Percentiles rank a stretch among this genome's conserved stretches.
These are phyloP conservation scores for Fusarium illudens DNA, from an alignment of 2,329 filamentous ascomycete species.

Conservation along the genomic window DNA sequence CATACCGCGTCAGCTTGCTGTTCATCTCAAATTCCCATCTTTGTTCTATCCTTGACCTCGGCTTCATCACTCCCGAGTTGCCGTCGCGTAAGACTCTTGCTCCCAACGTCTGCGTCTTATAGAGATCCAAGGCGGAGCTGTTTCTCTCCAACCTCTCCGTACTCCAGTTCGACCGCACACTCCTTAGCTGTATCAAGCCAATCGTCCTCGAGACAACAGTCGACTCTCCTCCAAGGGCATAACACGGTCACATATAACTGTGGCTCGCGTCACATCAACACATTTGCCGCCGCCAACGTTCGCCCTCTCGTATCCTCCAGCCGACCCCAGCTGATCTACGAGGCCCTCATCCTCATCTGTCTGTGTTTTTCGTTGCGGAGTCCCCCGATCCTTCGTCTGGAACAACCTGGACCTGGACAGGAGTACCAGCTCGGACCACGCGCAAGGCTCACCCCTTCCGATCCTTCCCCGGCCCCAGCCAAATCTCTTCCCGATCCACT, in stretches of 20 bases:
- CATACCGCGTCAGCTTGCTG: neutral
- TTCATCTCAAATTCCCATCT: constrained; percentile 5
- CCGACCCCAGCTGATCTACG: neutral
- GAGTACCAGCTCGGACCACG: constrained; percentile 17
- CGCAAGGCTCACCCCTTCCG: constrained; percentile 13
- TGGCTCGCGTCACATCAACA: neutral
- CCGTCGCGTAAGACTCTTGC: constrained; percentile 1
- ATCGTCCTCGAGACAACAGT: neutral
- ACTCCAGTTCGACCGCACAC: neutral
- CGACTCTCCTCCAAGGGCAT: neutral
- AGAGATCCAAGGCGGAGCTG: neutral
- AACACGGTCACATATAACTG: neutral
- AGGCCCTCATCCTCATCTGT: neutral
- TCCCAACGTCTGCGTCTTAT: neutral
- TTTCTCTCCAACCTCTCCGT: neutral
- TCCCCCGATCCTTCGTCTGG: constrained; percentile 10
- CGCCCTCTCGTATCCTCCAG: neutral
- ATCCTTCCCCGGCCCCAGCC: constrained; percentile 21
- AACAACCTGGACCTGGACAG: constrained; percentile 13
- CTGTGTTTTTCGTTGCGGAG: neutral
- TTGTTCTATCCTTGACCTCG: constrained; percentile 8
- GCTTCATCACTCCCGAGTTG: constrained; percentile 10
- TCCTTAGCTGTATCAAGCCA: neutral
- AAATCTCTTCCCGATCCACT: constrained; percentile 34
- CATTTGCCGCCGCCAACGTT: neutral